These are phyloP conservation scores for Scutellaria minor DNA, from an alignment of 257 asterid genomes.

Conservation along the genomic window DNA sequence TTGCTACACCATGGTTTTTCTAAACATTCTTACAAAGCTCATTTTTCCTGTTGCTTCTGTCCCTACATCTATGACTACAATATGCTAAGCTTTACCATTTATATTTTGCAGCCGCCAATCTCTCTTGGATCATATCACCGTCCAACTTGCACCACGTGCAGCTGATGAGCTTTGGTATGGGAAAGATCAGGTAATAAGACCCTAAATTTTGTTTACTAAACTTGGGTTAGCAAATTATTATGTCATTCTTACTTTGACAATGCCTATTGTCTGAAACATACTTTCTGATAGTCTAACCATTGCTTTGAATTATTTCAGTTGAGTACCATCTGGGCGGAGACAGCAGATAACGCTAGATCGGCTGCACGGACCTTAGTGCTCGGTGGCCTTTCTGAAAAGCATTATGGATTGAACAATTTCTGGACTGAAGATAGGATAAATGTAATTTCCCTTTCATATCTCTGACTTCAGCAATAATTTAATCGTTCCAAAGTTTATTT, in stretches of 20 bases:
- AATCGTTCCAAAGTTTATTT: background rate
- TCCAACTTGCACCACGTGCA: constrained; percentile 95
- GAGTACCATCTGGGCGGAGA: constrained; percentile 96
- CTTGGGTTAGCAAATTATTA: constrained; percentile 15
- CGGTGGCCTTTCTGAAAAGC: constrained; percentile 83
- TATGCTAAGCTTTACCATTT: background rate
- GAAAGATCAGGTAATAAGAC: constrained; percentile 64
- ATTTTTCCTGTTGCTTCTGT: background rate
- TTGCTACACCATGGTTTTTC: too few relatives aligned
- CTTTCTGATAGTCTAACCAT: constrained; percentile 9
- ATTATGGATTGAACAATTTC: constrained; percentile 82
- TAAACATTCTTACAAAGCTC: too few relatives aligned
- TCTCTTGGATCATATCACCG: constrained; percentile 90
- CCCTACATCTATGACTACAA: background rate
- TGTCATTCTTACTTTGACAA: too few relatives aligned
- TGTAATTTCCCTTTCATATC: constrained; percentile 47
- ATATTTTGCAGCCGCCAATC: constrained; percentile 81
- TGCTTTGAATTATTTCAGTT: constrained; percentile 49
- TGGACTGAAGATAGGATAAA: constrained; percentile 73
- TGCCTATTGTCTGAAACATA: background rate
- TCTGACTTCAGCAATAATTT: background rate
- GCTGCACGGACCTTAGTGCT: constrained; percentile 86
- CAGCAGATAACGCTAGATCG: constrained; percentile 88
- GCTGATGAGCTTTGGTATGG: constrained; percentile 97
- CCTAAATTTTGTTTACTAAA: constrained; percentile 10